Base-by-base conservation (phyloP, 176 grass and related monocot species). In the Zea luxurians region DNA sequence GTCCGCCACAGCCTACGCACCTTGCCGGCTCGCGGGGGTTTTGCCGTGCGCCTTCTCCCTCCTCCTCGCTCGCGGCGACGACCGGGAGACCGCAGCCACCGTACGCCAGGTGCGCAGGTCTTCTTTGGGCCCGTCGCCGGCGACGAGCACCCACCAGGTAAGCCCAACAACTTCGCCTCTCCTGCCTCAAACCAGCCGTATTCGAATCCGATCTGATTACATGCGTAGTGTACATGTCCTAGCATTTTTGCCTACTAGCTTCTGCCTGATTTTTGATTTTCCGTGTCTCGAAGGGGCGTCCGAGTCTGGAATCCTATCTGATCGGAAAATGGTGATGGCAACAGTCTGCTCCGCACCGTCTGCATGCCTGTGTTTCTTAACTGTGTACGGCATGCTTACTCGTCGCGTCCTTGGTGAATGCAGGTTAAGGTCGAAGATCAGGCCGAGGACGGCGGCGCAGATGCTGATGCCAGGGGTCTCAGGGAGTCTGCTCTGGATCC, bases 381-480 rank as follows among this genome's bases (percentile, higher is more conserved):
- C 21, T 10, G 0, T 1, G 27, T 50, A 38, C 5, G 2, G 5
- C 21, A 10, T 42, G 36, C 13, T 78, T 6, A 42, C 0, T 54
- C 1, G n/a, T n/a, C 42, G 65, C 0, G 11, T 62, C 60, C 2
- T 62, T 63, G 68, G 10, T 42, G 58, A 59, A 78, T 63, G 38
- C 59, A 97, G 94, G 94, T 97, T 54, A 93, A 97, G 74, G 10
- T 83, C 48, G 91, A 97, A 93, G 83, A 91, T 57, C 55, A 41
- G 6, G 50, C 13, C 0, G 91, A 91, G 64, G 57, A 64, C 44
- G 68, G 68, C 10, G 50, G 18, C 4, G n/a, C 59, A 10, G 34
- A 73, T 9, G 47, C 54, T 20, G 50, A 37, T 16, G 27, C 6
- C 0, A 6, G 57, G 48, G 2, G 13, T 15, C 27, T 4, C n/a